Conservation (phyloP, 1,284 basidiomycete genomes). For the Mycosarcoma mackinlayi region DNA sequence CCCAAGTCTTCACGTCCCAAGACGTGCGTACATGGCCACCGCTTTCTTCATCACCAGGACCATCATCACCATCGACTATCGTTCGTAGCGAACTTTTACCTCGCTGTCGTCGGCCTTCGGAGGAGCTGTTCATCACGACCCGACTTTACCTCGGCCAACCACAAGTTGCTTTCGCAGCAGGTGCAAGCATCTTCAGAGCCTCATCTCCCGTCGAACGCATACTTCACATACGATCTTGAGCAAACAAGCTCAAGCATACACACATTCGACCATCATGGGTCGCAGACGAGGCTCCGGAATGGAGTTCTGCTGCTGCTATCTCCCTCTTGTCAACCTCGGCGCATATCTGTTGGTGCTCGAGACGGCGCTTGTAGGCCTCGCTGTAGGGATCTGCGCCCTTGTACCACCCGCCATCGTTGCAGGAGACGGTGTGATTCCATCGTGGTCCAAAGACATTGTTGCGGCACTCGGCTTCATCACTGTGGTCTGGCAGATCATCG, state of each 20-base stretch:
- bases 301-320: constrained; percentile 65
- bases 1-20: too few relatives aligned
- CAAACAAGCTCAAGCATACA: not conserved
- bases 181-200: too few relatives aligned
- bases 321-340: constrained; percentile 65
- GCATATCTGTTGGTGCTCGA: constrained; percentile 63
- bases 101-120: too few relatives aligned
- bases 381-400: constrained; percentile 57
- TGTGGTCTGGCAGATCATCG: constrained; percentile 61
- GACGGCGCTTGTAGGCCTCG: constrained; percentile 57
- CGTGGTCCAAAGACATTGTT: constrained; percentile 59
- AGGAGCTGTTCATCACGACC: too few relatives aligned
- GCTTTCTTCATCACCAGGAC: not conserved
- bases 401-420: constrained; percentile 64
- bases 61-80: constrained; percentile 1
- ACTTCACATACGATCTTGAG: not conserved
- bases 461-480: constrained; percentile 58
- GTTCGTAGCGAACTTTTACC: too few relatives aligned
- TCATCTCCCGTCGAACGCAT: too few relatives aligned
- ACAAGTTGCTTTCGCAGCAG: not conserved
- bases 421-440: constrained; percentile 54
- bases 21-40: not conserved
- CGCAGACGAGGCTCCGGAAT: constrained; percentile 36
- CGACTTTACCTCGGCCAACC: too few relatives aligned
- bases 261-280: constrained; percentile 10